Base-by-base conservation (phyloP, 139 green algal species). In the Klebsormidium nitens region DNA sequence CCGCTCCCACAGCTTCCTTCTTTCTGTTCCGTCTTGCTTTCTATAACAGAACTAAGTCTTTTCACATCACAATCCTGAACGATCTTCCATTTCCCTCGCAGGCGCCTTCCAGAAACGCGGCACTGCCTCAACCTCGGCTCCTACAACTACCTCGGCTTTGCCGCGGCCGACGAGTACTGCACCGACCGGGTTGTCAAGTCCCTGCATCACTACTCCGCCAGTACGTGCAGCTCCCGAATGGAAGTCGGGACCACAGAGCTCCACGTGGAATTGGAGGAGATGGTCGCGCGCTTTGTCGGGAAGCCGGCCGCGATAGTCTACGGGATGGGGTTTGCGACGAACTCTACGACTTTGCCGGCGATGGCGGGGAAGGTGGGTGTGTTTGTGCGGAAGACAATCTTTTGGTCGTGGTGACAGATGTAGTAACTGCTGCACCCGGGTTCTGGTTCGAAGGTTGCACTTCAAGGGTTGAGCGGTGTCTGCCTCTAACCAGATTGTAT, bases 91-190 rank as follows among this genome's bases (percentile, higher is more conserved):
- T n/a, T n/a, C n/a, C n/a, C n/a, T n/a, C n/a, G n/a, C n/a, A n/a
- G n/a, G n/a, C n/a, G n/a, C n/a, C n/a, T n/a, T n/a, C n/a, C n/a
- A n/a, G n/a, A 66, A 5, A 66, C 66, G 28, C 56, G 57, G 19
- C 50, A 59, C 19, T 96, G 89, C 82, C 81, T 99, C 3, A 99
- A 99, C 81, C 82, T 99, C 39, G 89, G 90, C 2, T 95, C 85
- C 2, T 99, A 99, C 77, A 99, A 99, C 83, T 99, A 99, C 73
- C 85, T 99, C 23, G 95, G 95, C 36, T 99, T 98, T 85, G 95
- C 90, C 11, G 87, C 86, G 26, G 63, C 78, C 1, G 93, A 99
- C 70, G 59, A 77, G 31, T 97, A 96, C 82, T 99, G 95, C 86
- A 99, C 95, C 0, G 90, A 89, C 0, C 71, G 85, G 0, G 93